Percentiles rank a stretch among this genome's conserved stretches.
Evolutionary conservation across 306 rosid genomes (phyloP).

Genomic region (Quercus agrifolia): DNA sequence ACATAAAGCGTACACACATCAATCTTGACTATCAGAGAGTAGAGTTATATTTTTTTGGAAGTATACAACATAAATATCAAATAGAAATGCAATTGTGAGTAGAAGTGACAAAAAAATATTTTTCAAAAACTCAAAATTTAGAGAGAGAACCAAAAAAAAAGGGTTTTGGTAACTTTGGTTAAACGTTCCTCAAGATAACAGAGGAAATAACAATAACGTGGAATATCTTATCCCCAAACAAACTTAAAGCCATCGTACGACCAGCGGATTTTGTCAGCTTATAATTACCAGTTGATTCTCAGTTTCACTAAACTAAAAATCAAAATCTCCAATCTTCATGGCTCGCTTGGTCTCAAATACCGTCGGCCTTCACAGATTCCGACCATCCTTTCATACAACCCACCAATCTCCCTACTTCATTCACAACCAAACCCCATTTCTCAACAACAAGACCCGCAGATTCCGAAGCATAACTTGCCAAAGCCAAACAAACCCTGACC

Average conservation of each 20-base stretch:
- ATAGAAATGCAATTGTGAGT: too few species aligned
- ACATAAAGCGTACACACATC: too few species aligned
- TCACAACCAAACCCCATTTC: constrained; percentile 10
- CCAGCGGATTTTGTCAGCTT: neutral
- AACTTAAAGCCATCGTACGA: neutral
- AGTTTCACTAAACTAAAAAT: neutral
- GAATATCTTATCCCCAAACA: constrained; percentile 3
- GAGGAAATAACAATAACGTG: too few species aligned
- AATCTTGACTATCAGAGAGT: too few species aligned
- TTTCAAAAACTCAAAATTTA: too few species aligned
- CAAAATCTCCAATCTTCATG: constrained; percentile 34
- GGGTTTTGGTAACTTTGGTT: too few species aligned
- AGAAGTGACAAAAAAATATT: too few species aligned
- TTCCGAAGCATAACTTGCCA: constrained; percentile 51
- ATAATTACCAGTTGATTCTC: too few species aligned
- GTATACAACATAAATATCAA: too few species aligned
- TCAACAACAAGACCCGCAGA: constrained; percentile 24
- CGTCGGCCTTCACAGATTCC: constrained; percentile 56
- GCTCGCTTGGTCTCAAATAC: constrained; percentile 65
- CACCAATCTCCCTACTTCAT: constrained; percentile 26
- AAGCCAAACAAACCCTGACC: constrained; percentile 55
- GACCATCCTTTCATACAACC: constrained; percentile 35
- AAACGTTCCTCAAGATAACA: too few species aligned
- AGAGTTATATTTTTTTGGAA: too few species aligned
- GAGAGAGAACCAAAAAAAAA: too few species aligned